These are phyloP conservation scores for Geotrichum siamense DNA, from an alignment of 1,139 yeast species.

Conservation along the genomic window DNA sequence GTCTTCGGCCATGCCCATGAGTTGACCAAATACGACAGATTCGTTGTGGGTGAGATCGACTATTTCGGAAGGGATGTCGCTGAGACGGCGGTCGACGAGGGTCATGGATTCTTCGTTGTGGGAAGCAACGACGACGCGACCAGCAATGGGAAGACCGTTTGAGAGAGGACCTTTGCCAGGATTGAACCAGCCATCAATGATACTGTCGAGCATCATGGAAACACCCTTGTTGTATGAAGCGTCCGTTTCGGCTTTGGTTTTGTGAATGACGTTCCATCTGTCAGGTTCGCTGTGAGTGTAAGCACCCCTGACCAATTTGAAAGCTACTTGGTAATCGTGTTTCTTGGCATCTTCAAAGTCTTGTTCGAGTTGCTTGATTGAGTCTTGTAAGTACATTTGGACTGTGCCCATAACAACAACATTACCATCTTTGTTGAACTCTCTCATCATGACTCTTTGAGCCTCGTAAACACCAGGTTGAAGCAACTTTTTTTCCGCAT, in stretches of 20 bases:
- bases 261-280: slow-evolving; percentile 59
- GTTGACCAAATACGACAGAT: slow-evolving; percentile 77
- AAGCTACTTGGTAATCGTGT: slow-evolving; percentile 63
- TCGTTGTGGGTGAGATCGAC: slow-evolving; percentile 25
- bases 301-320: slow-evolving; percentile 96
- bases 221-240: slow-evolving; percentile 67
- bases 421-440: slow-evolving; percentile 59
- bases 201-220: slow-evolving; percentile 53
- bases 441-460: slow-evolving; percentile 73
- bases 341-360: slow-evolving; percentile 62
- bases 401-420: slow-evolving; percentile 79
- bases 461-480: slow-evolving; percentile 89
- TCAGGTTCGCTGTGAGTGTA: slow-evolving; percentile 84
- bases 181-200: slow-evolving; percentile 46
- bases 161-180: slow-evolving; percentile 23
- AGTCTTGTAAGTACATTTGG: slow-evolving; percentile 81
- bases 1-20: slow-evolving; percentile 94
- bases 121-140: slow-evolving; percentile 87
- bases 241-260: slow-evolving; percentile 73
- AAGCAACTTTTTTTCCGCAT: slow-evolving; percentile 83
- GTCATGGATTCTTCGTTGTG: slow-evolving; percentile 80
- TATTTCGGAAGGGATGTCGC: slow-evolving; percentile 26
- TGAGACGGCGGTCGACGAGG: slow-evolving; percentile 52
- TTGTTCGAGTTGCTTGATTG: slow-evolving; percentile 50
- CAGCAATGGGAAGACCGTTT: slow-evolving; percentile 40